Conservation (phyloP, 768 basidiomycete genomes). For the Rhodotorula paludigena region DNA sequence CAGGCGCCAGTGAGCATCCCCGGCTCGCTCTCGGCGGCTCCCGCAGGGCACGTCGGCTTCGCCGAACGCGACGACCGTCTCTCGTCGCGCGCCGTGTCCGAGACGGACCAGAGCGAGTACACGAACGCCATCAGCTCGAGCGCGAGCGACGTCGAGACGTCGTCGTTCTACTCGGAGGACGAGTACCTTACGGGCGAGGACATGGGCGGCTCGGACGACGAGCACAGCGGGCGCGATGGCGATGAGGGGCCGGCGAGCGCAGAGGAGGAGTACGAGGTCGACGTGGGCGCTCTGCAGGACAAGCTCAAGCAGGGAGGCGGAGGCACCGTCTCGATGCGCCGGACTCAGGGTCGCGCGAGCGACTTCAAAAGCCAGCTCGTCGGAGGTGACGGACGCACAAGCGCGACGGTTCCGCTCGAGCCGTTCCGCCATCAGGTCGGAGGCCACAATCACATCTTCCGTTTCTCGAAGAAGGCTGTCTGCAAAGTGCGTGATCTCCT, state of each 20-base stretch:
- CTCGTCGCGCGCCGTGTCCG: background rate
- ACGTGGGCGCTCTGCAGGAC: constrained; percentile 31
- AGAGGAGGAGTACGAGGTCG: constrained; percentile 42
- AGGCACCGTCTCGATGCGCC: constrained; percentile 35
- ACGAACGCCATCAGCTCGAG: constrained; percentile 25
- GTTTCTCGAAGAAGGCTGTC: constrained; percentile 93
- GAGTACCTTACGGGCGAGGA: constrained; percentile 22
- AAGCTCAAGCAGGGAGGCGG: constrained; percentile 25
- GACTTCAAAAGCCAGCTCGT: constrained; percentile 44
- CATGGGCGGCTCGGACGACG: background rate
- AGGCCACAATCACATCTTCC: constrained; percentile 94
- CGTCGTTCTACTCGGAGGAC: constrained; percentile 2
- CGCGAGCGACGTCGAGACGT: constrained; percentile 16
- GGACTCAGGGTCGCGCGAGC: constrained; percentile 27
- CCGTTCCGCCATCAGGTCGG: constrained; percentile 98
- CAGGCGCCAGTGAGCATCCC: background rate
- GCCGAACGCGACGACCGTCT: background rate
- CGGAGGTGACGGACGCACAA: constrained; percentile 27
- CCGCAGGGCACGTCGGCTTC: background rate
- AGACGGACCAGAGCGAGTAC: constrained; percentile 16
- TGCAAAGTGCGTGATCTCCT: constrained; percentile 71
- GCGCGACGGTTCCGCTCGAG: constrained; percentile 69
- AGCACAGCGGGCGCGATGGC: background rate
- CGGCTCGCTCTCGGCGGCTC: background rate
- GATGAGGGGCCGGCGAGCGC: constrained; percentile 14